These are phyloP conservation scores for Acorus calamus DNA, from an alignment of 106 monocot genomes.

Conservation along the genomic window DNA sequence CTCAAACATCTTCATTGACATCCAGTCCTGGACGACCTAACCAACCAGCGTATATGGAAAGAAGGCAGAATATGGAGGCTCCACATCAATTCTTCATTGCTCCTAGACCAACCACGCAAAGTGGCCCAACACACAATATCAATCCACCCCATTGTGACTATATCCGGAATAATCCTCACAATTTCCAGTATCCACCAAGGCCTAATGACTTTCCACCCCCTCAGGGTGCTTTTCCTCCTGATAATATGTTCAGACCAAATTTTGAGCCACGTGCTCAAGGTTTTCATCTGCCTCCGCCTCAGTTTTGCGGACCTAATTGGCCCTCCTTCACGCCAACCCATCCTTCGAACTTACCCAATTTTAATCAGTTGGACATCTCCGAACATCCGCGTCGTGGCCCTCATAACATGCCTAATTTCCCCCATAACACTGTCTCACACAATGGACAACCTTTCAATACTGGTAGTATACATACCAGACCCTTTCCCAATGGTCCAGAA, in stretches of 20 bases:
- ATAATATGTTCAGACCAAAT: constrained; percentile 8
- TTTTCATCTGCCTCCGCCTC: constrained; percentile 11
- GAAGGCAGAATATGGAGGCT: constrained; percentile 7
- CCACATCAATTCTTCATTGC: constrained; percentile 17
- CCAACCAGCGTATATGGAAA: constrained; percentile 1
- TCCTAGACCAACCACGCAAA: background rate
- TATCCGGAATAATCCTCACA: constrained; percentile 6
- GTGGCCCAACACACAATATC: constrained; percentile 2
- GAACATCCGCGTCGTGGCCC: constrained; percentile 14
- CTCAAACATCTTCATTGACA: background rate
- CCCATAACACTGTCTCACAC: background rate
- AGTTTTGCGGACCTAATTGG: constrained; percentile 5
- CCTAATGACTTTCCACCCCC: constrained; percentile 8
- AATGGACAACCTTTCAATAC: constrained; percentile 9
- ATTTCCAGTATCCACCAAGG: constrained; percentile 12
- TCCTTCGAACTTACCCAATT: constrained; percentile 19
- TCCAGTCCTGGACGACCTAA: background rate
- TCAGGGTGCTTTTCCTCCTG: constrained; percentile 11
- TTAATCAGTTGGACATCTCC: constrained; percentile 17
- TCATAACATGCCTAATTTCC: constrained; percentile 11
- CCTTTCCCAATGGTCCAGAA: background rate
- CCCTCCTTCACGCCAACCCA: constrained; percentile 15
- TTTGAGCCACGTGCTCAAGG: constrained; percentile 3
- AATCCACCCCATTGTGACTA: constrained; percentile 2
- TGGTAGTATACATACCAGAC: constrained; percentile 16